Evolutionary conservation across 106 monocot species (phyloP).

Genomic region (Narthecium ossifragum): DNA sequence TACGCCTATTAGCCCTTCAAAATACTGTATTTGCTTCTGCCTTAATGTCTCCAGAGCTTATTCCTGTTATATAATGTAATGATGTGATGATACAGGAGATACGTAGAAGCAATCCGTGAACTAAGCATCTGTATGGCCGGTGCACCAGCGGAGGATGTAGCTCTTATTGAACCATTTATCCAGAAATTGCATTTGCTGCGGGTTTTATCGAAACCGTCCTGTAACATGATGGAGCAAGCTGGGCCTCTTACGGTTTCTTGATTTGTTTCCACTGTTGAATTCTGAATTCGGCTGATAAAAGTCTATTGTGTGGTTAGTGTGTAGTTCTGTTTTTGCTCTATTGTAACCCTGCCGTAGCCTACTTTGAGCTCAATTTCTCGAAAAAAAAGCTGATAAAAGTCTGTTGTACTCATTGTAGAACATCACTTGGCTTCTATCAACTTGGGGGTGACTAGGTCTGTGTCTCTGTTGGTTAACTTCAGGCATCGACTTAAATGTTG

Average conservation of each 20-base stretch:
- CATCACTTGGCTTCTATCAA: too few relatives aligned
- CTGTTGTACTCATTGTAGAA: too few relatives aligned
- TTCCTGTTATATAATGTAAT: neutral
- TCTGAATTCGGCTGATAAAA: too few relatives aligned
- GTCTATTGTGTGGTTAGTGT: too few relatives aligned
- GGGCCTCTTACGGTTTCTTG: constrained; percentile 33
- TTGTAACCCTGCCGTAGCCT: too few relatives aligned
- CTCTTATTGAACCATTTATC: constrained; percentile 52
- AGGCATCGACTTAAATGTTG: too few relatives aligned
- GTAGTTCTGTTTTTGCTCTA: too few relatives aligned
- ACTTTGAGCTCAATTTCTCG: too few relatives aligned
- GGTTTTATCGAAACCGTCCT: constrained; percentile 43
- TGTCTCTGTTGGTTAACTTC: too few relatives aligned
- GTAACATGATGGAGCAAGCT: constrained; percentile 40
- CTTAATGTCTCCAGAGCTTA: neutral
- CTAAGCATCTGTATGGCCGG: constrained; percentile 82
- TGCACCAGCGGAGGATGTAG: constrained; percentile 61
- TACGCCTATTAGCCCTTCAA: neutral
- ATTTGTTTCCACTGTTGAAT: neutral
- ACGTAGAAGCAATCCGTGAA: constrained; percentile 62
- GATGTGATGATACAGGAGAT: constrained; percentile 32
- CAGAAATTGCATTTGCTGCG: constrained; percentile 66
- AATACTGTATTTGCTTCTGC: neutral
- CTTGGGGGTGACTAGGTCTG: too few relatives aligned
- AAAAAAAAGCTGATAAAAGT: too few relatives aligned